Evolutionary conservation across 208 protist species (phyloP), one percentile per base, ranked within the genome.

Genomic region (Trypanosoma rangeli): DNA sequence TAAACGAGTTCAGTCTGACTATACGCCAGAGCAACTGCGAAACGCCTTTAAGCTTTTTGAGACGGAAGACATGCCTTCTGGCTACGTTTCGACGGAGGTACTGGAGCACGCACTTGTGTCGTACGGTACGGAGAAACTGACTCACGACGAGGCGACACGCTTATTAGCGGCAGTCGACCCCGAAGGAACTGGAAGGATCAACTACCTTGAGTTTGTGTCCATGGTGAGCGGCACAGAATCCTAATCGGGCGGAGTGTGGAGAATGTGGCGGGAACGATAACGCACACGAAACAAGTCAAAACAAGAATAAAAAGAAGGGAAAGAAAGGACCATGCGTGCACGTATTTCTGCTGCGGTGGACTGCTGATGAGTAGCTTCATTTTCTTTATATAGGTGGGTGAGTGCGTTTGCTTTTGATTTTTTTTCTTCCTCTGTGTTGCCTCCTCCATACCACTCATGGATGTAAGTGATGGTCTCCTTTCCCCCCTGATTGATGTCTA

Each of bases 41-140:
- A 81, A 59, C 28, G 92, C 94, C 9, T 98, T 98, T 55, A 90
- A 94, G 80, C 69, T 96, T 26, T 97, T 98, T 69, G 93, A 97
- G 62, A 95, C 83, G 3, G 85, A 89, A 3, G 90, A 96, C 64
- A 68, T 89, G 64, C 86, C 87, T 20, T 37, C 66, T 9, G 94
- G 94, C 0, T 90, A 78, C 53, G 91, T 98, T 15, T 92, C 86
- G n/a, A 88, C 87, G 10, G 82, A 87, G 29, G 82, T 95, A 13
- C 74, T 98, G 35, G 82, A 85, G 62, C 90, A 96, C 68, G 94
- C 92, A 20, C 72, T 98, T 64, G 82, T 83, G 24, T 97, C 88
- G 12, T 97, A 97, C 65, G 92, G 92, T 24, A 86, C 89, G 12
- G 87, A 97, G 70, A 95, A 95, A 59, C 80, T 97, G 9, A 82